phyloP scores from a whole-genome alignment of 495 filamentous ascomycete species.

The Penicillium ochrochloron region DNA sequence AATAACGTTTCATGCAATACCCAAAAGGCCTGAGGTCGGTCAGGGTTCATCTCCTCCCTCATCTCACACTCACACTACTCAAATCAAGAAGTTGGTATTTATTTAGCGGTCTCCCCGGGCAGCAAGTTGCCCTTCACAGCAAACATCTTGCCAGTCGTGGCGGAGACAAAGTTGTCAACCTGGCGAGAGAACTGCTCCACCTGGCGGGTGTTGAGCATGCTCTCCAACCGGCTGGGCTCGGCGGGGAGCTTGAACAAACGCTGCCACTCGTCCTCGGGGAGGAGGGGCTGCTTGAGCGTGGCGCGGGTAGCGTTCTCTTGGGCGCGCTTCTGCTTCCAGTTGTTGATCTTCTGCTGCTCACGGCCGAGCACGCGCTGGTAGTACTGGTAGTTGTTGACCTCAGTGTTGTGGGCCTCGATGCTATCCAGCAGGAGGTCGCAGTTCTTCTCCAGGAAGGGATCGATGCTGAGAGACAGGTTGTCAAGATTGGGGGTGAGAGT shows the following conservation, averaged over 20 bases:
- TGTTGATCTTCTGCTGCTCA: constrained; percentile 93
- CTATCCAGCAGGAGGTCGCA: constrained; percentile 93
- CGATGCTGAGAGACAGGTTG: constrained; percentile 86
- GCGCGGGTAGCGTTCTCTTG: constrained; percentile 85
- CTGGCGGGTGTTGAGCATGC: constrained; percentile 89
- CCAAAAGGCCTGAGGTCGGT: constrained; percentile 30
- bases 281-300: constrained; percentile 82
- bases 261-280: constrained; percentile 98
- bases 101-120: constrained; percentile 53
- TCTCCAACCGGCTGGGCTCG: constrained; percentile 90
- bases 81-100: constrained; percentile 18
- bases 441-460: constrained; percentile 98
- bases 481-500: constrained; percentile 87
- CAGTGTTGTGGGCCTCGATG: constrained; percentile 96
- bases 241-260: constrained; percentile 94
- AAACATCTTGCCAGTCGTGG: constrained; percentile 95
- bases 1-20: constrained; percentile 55
- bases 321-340: constrained; percentile 95
- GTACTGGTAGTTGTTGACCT: constrained; percentile 99
- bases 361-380: constrained; percentile 94
- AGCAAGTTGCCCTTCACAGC: constrained; percentile 77
- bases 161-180: constrained; percentile 94
- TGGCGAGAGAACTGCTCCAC: constrained; percentile 98
- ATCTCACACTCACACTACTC: constrained; percentile 16
- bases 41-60: constrained; percentile 29